Evolutionary conservation across 2,329 filamentous ascomycete species (phyloP), one percentile per base, ranked within the genome.

Genomic region (Dothidotthia symphoricarpi): DNA sequence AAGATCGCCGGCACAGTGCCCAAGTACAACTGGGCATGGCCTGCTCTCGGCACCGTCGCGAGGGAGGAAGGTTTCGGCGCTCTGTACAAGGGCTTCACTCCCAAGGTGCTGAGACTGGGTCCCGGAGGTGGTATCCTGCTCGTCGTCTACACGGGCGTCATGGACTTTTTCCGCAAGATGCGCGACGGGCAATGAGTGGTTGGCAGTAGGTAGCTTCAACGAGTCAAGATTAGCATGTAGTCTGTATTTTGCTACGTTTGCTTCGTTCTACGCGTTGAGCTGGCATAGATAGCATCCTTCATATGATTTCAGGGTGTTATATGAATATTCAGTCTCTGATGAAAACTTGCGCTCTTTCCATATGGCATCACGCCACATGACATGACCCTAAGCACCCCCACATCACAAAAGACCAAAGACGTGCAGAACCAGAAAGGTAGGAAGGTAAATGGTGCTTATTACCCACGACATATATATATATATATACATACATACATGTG

Each of bases 1-100:
- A 91, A 86, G 75, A 74, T 95, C 26, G 68, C 85, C n/a, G 93
- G 93, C 4, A 75, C 80, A 36, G 72, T 82, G 15, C 87, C 87
- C 63, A 98, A 98, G 78, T 98, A 98, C 76, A 96, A 97, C 80
- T 98, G 93, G 93, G 93, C 93, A 22, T 95, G 84, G 80, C 87
- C 88, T 31, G 83, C 88, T 15, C 75, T 96, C 34, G 83, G 79
- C 39, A 93, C 87, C 6, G 88, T 98, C 44, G 83, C 88, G 71
- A 88, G 81, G 72, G 93, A 98, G 73, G 93, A 98, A 71, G 93
- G 93, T 4, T 91, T 95, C 65, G 72, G 70, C 31, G 93, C 93
- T 26, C 75, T 98, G 43, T 98, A 98, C 78, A 98, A 97, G 79
- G 93, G 93, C 12, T 98, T 98, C 78, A 63, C 93, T 47, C 93